Evolutionary conservation across 495 filamentous ascomycete species (phyloP).

Genomic region (Aspergillus nidulans): DNA sequence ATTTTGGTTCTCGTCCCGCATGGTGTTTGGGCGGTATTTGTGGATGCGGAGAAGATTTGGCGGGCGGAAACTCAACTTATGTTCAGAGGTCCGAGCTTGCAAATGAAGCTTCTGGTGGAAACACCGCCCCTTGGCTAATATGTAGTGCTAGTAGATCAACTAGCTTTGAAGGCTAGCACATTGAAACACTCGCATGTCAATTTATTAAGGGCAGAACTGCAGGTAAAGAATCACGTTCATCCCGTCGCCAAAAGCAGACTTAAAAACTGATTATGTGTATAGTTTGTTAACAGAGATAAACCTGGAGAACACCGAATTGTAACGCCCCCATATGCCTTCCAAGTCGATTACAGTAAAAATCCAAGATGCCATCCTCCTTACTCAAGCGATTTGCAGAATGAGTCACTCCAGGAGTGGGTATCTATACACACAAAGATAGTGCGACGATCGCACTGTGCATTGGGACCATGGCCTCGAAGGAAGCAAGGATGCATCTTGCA

Average conservation of each 20-base stretch:
- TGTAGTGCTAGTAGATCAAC: not conserved
- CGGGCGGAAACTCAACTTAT: not conserved
- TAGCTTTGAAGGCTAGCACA: not conserved
- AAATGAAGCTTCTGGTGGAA: not conserved
- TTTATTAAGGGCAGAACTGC: slow-evolving; percentile 8
- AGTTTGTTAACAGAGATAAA: slow-evolving; percentile 4
- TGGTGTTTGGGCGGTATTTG: not conserved
- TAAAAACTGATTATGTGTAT: slow-evolving; percentile 1
- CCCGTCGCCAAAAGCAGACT: slow-evolving; percentile 7
- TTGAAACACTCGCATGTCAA: not conserved
- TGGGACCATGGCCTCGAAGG: not conserved
- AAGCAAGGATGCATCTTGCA: not conserved
- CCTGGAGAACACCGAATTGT: slow-evolving; percentile 11
- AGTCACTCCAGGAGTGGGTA: not conserved
- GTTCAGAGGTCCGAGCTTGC: not conserved
- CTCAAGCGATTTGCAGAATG: slow-evolving; percentile 3
- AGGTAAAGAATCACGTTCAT: slow-evolving; percentile 7
- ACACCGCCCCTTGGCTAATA: not conserved
- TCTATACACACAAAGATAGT: slow-evolving; percentile 10
- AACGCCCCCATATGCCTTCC: slow-evolving; percentile 22
- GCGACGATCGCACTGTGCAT: not conserved
- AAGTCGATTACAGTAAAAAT: slow-evolving; percentile 10
- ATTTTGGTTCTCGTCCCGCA: not conserved
- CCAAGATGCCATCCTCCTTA: slow-evolving; percentile 9
- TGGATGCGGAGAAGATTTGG: not conserved